Evolutionary conservation across 768 basidiomycete genomes (phyloP), one percentile per base, ranked within the genome.

Genomic region (Trametes coccinea): DNA sequence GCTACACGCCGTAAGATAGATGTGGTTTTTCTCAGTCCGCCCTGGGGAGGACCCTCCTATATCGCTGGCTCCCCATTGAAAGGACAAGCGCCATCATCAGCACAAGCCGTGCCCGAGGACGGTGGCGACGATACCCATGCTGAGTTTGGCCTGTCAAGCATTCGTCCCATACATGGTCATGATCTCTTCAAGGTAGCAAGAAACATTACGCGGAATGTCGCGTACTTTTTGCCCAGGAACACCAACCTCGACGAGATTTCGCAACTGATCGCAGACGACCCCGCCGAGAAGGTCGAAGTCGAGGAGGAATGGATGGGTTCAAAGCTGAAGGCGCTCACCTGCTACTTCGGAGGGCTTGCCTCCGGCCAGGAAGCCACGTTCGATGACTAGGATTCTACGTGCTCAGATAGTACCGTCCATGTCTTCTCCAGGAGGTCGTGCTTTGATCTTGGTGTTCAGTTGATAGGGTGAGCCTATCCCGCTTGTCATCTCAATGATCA

Each of bases 271-370:
- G 29, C 69, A 72, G 65, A 55, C 7, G 56, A 55, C 3, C 27
- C 16, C 17, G 14, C 51, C 41, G 92, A 94, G 73, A 79, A 74
- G 73, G 82, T 96, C 9, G 96, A 98, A 74, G 82, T 98, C 6
- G 95, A 98, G 71, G 96, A 98, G 74, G 93, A 93, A 72, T 98
- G 94, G 95, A 96, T 93, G 88, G 89, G 93, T 2, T 80, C 79
- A 9, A 96, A 96, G 77, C 75, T 98, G 46, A 98, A 98, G 71
- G 96, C 95, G 0, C 75, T 98, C 54, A 97, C 93, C 0, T 95
- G 92, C 72, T 96, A 97, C 73, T 97, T 89, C 74, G 96, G 96
- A 6, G 93, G 93, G 11, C 76, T 98, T 45, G 90, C 76, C 8
- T 72, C 74, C 27, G 89, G 88, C 2, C 90, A 93, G 68, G 86